Evolutionary conservation across 306 rosid genomes (phyloP), one percentile per base, ranked within the genome.

Genomic region (Arachis hypogaea): DNA sequence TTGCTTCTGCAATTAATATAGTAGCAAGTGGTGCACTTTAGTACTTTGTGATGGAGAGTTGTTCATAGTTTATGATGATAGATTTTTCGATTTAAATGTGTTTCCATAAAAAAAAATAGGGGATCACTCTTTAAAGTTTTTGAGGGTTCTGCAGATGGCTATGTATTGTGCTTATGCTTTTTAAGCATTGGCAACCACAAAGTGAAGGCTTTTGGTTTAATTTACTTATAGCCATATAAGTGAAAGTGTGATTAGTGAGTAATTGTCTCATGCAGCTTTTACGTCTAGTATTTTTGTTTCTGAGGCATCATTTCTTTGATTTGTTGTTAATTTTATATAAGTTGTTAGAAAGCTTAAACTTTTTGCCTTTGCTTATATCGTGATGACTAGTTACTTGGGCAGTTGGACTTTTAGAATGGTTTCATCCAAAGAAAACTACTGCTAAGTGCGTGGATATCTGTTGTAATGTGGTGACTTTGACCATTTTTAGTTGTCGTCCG

Each of bases 1-100:
- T 33, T 75, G 71, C 69, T 72, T 72, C 70, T 71, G 60, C 78
- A 59, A 57, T 81, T 71, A 72, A 80, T 79, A 83, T 65, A 42
- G 29, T 58, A 47, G 70, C 63, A 45, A 52, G 78, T 44, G 73
- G 44, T 59, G 66, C 59, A 18, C 70, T 60, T 77, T 78, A 33
- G 49, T 66, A 38, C 71, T 30, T 78, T 80, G 82, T 44, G 11
- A 67, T 79, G 66, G 30, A 36, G 73, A 71, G 75, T 76, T 65
- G 65, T 68, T 83, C 75, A 62, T 72, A 18, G 76, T 72, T 71
- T 71, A 59, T 73, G 71, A 18, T 52, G 65, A 73, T 69, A 16
- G 61, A 46, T 54, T 61, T 51, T 7, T 66, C 80, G 42, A 46
- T 66, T 66, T 80, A 80, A 76, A 62, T 61, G 70, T 56, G 66